Evolutionary conservation across 2,329 filamentous ascomycete genomes (phyloP).

Genomic region (Pyrenochaeta sp.): DNA sequence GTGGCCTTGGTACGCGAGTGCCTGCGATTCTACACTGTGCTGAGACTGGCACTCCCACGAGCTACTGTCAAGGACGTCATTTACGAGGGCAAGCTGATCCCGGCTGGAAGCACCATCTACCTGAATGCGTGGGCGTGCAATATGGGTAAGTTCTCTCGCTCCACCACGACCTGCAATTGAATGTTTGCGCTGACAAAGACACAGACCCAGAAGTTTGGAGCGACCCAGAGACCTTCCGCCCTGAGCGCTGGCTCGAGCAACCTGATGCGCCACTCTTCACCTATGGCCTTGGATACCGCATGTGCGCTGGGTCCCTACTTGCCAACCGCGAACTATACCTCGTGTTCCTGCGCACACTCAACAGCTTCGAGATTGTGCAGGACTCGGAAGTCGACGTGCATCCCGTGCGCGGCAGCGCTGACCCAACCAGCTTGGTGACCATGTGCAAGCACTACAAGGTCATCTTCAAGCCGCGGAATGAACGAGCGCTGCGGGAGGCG

Average conservation of each 20-base stretch:
- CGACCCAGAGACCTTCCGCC: constrained; percentile 67
- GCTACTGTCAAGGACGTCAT: constrained; percentile 67
- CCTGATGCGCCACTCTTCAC: constrained; percentile 71
- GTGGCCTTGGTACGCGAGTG: constrained; percentile 71
- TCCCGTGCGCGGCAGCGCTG: constrained; percentile 66
- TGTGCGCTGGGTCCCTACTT: constrained; percentile 71
- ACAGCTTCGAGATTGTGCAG: constrained; percentile 67
- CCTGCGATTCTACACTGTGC: constrained; percentile 69
- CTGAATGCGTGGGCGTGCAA: constrained; percentile 75
- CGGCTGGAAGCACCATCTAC: constrained; percentile 70
- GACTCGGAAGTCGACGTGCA: constrained; percentile 65
- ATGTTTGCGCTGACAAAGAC: constrained; percentile 1
- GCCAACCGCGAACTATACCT: constrained; percentile 73
- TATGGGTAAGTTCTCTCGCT: constrained; percentile 61
- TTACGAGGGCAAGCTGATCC: constrained; percentile 67
- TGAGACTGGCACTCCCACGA: constrained; percentile 69
- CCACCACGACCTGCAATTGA: not conserved
- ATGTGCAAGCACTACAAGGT: constrained; percentile 68
- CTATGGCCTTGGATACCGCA: constrained; percentile 72
- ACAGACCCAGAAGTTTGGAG: constrained; percentile 64
- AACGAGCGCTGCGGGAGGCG: constrained; percentile 54
- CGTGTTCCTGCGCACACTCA: constrained; percentile 69
- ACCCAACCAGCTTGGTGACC: constrained; percentile 69
- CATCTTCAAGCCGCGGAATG: constrained; percentile 65
- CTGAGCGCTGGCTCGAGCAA: constrained; percentile 70